Evolutionary conservation across 352 stramenopile genomes (phyloP), one percentile per base, ranked within the genome.

Genomic region (Globisporangium heterothallicum): DNA sequence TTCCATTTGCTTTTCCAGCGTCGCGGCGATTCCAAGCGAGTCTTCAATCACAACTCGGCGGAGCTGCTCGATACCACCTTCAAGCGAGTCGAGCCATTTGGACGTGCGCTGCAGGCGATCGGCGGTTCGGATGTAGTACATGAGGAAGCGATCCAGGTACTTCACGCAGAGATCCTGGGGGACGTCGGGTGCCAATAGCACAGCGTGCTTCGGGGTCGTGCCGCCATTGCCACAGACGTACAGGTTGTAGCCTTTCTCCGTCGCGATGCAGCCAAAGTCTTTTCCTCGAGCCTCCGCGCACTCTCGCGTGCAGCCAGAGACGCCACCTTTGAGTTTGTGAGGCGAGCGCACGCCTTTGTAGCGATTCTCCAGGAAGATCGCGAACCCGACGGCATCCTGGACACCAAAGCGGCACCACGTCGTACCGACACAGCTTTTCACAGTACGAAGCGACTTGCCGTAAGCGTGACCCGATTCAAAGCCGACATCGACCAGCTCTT

Each of bases 381-480:
- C 90, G 65, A 97, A 97, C 19, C 79, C 83, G 1, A 97, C 88
- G 19, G 84, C 74, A 61, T 97, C 88, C 59, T 96, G 87, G 34
- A 96, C 80, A 38, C 90, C 90, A 47, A 87, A 97, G 42, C 90
- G 79, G 56, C 90, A 97, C 90, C 90, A 97, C 21, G 86, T 96
- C 3, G 79, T 92, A 26, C 90, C 90, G 10, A 97, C 90, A 51
- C 90, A 97, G 59, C 84, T 96, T 64, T 97, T 97, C 32, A 97
- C 88, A 3, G 88, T 97, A 32, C 90, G 75, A 30, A 97, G 72
- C 1, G 88, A 76, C 70, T 97, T 97, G 60, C 87, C 90, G 59
- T 97, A 97, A 1, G 90, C 90, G 61, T 97, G 90, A 14, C 90
- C 90, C 7, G 78, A 94, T 66, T 97, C 90, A 27, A 97, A 93